Base-by-base conservation (phyloP, 768 basidiomycete genomes). In the Amanita pallidorosea region DNA sequence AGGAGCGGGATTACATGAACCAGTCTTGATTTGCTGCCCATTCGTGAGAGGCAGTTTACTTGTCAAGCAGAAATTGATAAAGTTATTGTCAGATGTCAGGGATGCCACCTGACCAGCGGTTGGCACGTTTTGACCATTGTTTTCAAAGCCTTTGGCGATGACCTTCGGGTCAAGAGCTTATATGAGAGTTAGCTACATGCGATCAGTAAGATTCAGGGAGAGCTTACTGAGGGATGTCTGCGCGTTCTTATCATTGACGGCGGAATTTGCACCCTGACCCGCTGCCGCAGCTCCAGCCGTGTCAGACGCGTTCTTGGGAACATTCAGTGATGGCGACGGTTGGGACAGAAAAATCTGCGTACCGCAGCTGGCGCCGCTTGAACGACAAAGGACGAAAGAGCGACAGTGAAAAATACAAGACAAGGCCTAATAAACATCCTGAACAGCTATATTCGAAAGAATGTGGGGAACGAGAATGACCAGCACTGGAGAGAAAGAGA, bases 81-180 rank as follows among this genome's bases (percentile, higher is more conserved):
- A 85, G 73, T 85, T 83, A 70, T 83, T 81, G 36, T 57, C 60
- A 33, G 77, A 77, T 4, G 78, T 80, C 27, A 72, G 45, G 9
- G 76, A 76, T 1, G 72, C 60, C 31, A 72, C 72, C 60, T 80
- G 77, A 23, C 76, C 79, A 4, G 61, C 60, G 5, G 61, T 57
- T 4, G 70, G 70, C 7, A 61, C 59, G 17, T 63, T 63, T 58
- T 74, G 71, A 7, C 78, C 78, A 47, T 78, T 61, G 35, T 70
- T 65, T 18, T 61, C 62, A 56, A 76, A 75, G 5, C 68, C 70
- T 4, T 46, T 55, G 27, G 64, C 62, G 53, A 77, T 63, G 23
- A 77, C 70, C 7, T 51, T 48, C 17, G 67, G 64, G 53, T 74
- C 70, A 36, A 79, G 66, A 8, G 71, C 70, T 65, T n/a, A 27